A percentile compares a stretch with the other conserved stretches of the same genome.
These are phyloP conservation scores for Orbilia oligospora DNA, from an alignment of 2,329 filamentous ascomycete species.

Conservation along the genomic window DNA sequence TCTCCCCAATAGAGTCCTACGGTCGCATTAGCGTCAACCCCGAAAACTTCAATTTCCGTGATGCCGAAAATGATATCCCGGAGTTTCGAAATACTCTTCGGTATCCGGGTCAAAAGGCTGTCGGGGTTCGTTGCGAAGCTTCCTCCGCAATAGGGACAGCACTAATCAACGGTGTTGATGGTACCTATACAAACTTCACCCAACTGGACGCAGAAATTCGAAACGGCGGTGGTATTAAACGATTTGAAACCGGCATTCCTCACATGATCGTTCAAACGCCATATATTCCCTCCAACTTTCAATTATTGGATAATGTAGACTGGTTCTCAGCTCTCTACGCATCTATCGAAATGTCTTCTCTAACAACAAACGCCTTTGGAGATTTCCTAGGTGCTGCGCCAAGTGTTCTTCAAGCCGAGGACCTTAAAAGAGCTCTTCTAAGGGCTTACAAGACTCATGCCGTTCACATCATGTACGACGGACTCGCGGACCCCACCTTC, in stretches of 20 bases:
- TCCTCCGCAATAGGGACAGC: constrained; percentile 52
- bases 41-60: constrained; percentile 46
- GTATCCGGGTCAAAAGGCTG: constrained; percentile 52
- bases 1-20: constrained; percentile 33
- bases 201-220: constrained; percentile 31
- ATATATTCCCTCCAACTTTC: constrained; percentile 12
- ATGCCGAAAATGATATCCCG: constrained; percentile 52
- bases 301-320: constrained; percentile 14
- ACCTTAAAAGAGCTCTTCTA: constrained; percentile 37
- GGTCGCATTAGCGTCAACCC: constrained; percentile 28
- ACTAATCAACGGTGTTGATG: constrained; percentile 41
- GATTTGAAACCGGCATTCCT: constrained; percentile 52
- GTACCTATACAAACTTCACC: constrained; percentile 45
- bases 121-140: constrained; percentile 49
- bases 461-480: constrained; percentile 57
- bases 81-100: constrained; percentile 35
- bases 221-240: constrained; percentile 53
- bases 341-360: constrained; percentile 49
- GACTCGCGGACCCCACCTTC: constrained; percentile 37
- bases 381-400: constrained; percentile 47
- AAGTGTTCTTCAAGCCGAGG: constrained; percentile 44
- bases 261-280: constrained; percentile 48
- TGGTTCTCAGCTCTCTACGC: constrained; percentile 45
- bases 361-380: constrained; percentile 51
- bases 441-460: constrained; percentile 51